Base-by-base conservation (phyloP, 1,284 basidiomycete genomes). In the Moesziomyces parantarcticus region DNA sequence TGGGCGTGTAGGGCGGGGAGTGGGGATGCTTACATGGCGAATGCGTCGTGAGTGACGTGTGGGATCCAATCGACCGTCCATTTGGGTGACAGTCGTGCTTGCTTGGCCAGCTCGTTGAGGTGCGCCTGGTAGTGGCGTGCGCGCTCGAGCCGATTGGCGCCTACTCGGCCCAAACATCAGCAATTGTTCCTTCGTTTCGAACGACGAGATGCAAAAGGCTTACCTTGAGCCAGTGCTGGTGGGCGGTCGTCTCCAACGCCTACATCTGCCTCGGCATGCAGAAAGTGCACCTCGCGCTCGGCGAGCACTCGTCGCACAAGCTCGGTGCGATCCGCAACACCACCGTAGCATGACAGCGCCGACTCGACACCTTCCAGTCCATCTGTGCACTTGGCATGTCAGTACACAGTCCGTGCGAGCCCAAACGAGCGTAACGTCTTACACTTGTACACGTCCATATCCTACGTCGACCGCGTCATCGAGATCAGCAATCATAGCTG, bases 401-500 rank as follows among this genome's bases (percentile, higher is more conserved):
- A 52, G 50, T 44, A 11, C n/a, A 51, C 14, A 10, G 16, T 29
- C 26, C 10, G 26, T 29, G 26, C 26, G 26, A 29, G 26, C 26
- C n/a, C n/a, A n/a, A 10, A 29, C 8, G 26, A 9, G 26, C 8
- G 1, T 10, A 29, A 29, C 26, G 9, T 42, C 71, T 53, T 50
- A 75, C 72, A 76, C 34, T 76, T 76, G 67, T 76, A 76, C n/a
- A 60, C 53, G 48, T 76, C 69, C 42, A 57, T 59, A 1, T 47
- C 58, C 56, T 76, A 42, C 5, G 5, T 32, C 29, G 13, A 21
- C 4, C 18, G 25, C 20, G 16, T 32, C 10, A 22, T 3, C 39
- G 29, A 4, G 14, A 3, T 22, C 36, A n/a, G 54, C 44, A 40
- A 10, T 20, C 42, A 4, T 42, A 14, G 40, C 26, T 26, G n/a